These are phyloP conservation scores for Candida insectalens DNA, from an alignment of 805 yeast genomes.

Conservation along the genomic window DNA sequence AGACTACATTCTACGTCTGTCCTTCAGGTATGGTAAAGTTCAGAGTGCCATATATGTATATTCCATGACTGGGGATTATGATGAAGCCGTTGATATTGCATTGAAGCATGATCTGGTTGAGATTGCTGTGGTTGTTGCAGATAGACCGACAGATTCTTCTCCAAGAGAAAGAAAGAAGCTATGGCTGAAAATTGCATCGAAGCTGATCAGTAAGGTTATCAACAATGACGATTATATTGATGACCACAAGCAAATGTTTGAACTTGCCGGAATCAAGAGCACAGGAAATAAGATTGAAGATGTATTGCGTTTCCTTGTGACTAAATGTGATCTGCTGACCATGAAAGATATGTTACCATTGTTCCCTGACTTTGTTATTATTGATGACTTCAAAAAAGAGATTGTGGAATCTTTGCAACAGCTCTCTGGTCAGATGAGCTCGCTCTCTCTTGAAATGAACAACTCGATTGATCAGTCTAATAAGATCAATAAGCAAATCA, in stretches of 20 bases:
- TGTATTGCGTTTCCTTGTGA: conserved; percentile 27
- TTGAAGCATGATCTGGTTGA: conserved; percentile 49
- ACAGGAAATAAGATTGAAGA: conserved; percentile 21
- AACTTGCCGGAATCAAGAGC: conserved; percentile 4
- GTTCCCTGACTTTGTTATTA: conserved; percentile 74
- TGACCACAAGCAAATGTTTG: conserved; percentile 12
- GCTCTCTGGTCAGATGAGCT: conserved; percentile 57
- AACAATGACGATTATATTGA: conserved; percentile 18
- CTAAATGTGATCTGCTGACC: conserved; percentile 41
- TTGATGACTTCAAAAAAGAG: conserved; percentile 78
- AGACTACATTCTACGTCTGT: conserved; percentile 66
- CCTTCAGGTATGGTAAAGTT: conserved; percentile 47
- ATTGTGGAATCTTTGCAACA: conserved; percentile 70
- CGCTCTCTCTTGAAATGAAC: conserved; percentile 65
- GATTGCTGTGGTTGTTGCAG: conserved; percentile 49
- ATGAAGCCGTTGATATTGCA: conserved; percentile 75
- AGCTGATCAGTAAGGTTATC: conserved; percentile 30
- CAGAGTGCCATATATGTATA: conserved; percentile 69
- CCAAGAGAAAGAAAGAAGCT: conserved; percentile 46
- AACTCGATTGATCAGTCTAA: conserved; percentile 53
- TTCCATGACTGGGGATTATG: conserved; percentile 57
- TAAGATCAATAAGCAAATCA: conserved; percentile 52
- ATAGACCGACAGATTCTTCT: conserved; percentile 30
- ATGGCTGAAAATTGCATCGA: conserved; percentile 60
- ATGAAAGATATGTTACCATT: conserved; percentile 78